Conservation (phyloP, 257 asterid species). For the Sherardia arvensis region DNA sequence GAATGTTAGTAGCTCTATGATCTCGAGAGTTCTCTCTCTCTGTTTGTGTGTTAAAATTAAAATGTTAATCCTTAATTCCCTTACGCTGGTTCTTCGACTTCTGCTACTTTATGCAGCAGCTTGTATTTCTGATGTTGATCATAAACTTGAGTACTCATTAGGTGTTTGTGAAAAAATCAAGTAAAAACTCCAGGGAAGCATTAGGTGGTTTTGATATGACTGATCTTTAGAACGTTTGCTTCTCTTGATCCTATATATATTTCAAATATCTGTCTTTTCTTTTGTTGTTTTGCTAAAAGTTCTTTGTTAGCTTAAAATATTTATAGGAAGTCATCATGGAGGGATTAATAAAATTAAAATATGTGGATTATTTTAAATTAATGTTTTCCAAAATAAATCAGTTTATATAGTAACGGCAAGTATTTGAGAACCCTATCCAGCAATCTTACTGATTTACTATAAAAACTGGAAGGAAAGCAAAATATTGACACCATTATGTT, state of each 20-base stretch:
- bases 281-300: neutral
- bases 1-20: slow-evolving; percentile 60
- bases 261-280: neutral
- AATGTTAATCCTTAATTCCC: slow-evolving; percentile 69
- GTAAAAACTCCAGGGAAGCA: neutral
- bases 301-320: neutral
- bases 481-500: too few species aligned
- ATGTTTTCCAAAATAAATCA: too few species aligned
- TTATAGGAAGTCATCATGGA: too few species aligned
- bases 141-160: slow-evolving; percentile 44
- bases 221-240: neutral
- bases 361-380: too few species aligned
- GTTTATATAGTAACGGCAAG: too few species aligned
- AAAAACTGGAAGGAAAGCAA: too few species aligned
- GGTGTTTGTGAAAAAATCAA: slow-evolving; percentile 76
- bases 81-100: slow-evolving; percentile 23
- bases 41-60: slow-evolving; percentile 59
- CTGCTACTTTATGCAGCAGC: slow-evolving; percentile 42
- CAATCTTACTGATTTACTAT: too few species aligned
- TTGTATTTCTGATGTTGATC: slow-evolving; percentile 75
- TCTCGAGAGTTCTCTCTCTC: slow-evolving; percentile 14
- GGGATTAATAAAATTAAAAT: too few species aligned
- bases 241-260: neutral
- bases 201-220: slow-evolving; percentile 5
- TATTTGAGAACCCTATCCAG: too few species aligned